Evolutionary conservation across 176 grass and related monocot genomes (phyloP).

Genomic region (Areca catechu): DNA sequence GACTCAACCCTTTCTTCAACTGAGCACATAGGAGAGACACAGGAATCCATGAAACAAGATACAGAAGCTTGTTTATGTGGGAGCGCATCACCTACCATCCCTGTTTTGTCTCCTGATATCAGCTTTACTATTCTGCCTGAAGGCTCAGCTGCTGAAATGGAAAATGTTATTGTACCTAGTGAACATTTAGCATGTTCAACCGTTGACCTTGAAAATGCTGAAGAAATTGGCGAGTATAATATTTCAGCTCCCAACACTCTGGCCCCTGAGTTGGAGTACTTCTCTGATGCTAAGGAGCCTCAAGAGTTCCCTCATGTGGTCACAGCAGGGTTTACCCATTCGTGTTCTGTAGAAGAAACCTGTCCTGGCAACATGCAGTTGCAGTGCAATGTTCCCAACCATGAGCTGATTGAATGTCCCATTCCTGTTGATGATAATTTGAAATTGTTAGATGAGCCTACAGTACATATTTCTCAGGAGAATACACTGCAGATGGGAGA

Average conservation of each 20-base stretch:
- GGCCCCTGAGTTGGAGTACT: background rate
- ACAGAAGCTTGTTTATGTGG: constrained; percentile 28
- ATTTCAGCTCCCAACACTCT: background rate
- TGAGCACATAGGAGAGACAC: constrained; percentile 16
- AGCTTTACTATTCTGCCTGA: constrained; percentile 7
- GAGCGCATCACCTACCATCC: constrained; percentile 11
- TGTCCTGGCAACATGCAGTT: constrained; percentile 14
- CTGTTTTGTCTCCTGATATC: constrained; percentile 1
- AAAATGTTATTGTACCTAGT: constrained; percentile 13
- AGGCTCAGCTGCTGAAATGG: constrained; percentile 15
- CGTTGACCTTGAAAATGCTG: constrained; percentile 28
- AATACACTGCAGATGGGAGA: constrained; percentile 15
- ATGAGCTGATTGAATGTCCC: constrained; percentile 17
- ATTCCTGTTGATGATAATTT: constrained; percentile 22
- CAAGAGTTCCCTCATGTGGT: constrained; percentile 1
- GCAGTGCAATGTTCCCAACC: constrained; percentile 20
- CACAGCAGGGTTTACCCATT: constrained; percentile 16
- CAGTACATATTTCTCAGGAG: constrained; percentile 24
- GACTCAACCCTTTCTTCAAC: constrained; percentile 17
- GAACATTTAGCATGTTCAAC: constrained; percentile 16
- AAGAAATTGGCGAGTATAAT: background rate
- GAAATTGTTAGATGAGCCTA: constrained; percentile 28
- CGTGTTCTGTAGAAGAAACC: constrained; percentile 17
- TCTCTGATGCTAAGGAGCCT: constrained; percentile 4
- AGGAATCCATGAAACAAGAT: constrained; percentile 22